These are phyloP conservation scores for Fusarium temperatum DNA, from an alignment of 2,329 filamentous ascomycete species.

Conservation along the genomic window DNA sequence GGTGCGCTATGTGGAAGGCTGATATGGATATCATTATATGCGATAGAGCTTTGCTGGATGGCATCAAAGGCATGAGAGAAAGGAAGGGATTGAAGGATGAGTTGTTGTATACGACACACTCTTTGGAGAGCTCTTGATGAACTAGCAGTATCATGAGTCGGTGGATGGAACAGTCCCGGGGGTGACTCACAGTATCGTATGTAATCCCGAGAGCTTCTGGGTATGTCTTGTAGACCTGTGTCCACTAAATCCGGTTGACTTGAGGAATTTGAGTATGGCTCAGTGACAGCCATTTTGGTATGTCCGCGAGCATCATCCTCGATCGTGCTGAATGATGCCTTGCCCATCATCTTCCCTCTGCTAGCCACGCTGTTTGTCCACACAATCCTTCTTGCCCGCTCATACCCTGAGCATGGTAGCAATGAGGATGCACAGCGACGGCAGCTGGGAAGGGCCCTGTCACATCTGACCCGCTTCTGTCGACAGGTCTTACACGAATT, in stretches of 20 bases:
- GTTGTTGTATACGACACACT: neutral
- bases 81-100: neutral
- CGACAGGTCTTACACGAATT: neutral
- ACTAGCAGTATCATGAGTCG: neutral
- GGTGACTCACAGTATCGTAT: neutral
- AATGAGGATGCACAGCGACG: neutral
- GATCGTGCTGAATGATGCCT: rapidly evolving
- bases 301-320: rapidly evolving
- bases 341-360: neutral
- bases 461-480: neutral
- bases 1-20: neutral
- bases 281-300: rapidly evolving
- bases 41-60: rapidly evolving
- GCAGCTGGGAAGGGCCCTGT: rapidly evolving
- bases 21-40: neutral
- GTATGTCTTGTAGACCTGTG: neutral
- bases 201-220: neutral
- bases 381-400: rapidly evolving
- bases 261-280: neutral
- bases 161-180: no score
- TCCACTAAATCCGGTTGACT: rapidly evolving
- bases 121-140: neutral
- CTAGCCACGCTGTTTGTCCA: neutral
- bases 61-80: neutral
- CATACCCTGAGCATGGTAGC: neutral